These are phyloP conservation scores for Solanum aculeatissimum DNA, from an alignment of 305 asterid species.

Conservation along the genomic window DNA sequence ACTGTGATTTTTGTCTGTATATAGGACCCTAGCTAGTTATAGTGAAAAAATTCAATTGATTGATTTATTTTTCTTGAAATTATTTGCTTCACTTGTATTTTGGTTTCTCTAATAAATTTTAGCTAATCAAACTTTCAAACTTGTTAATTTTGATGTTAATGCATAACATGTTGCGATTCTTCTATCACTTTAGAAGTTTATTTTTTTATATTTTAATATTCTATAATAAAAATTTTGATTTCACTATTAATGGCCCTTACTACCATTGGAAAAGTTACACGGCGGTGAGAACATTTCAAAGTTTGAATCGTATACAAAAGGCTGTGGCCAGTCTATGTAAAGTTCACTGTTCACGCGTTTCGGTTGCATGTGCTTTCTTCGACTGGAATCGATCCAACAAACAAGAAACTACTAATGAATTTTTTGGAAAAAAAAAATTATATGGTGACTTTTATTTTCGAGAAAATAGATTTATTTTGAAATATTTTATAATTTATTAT, in stretches of 20 bases:
- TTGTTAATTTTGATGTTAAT: not conserved
- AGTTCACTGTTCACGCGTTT: not conserved
- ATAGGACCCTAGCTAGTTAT: not conserved
- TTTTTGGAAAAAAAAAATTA: not conserved
- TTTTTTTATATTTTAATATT: no score
- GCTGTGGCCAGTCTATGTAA: not conserved
- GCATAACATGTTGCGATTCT: not conserved
- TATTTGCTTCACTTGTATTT: not conserved
- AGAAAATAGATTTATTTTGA: not conserved
- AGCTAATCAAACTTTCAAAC: not conserved
- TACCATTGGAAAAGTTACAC: not conserved
- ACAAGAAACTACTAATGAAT: not conserved
- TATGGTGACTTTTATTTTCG: not conserved
- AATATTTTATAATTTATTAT: not conserved
- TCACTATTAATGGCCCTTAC: accelerated
- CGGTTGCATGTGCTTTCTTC: not conserved
- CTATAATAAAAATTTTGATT: no score
- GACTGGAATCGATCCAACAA: not conserved
- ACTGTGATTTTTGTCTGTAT: not conserved
- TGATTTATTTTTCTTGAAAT: not conserved
- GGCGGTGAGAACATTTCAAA: not conserved
- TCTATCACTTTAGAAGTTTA: no score
- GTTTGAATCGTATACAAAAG: not conserved
- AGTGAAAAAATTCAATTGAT: not conserved
- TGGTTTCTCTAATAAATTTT: not conserved